Base-by-base conservation (phyloP, 2,329 filamentous ascomycete species). In the Phialocephala sp. region DNA sequence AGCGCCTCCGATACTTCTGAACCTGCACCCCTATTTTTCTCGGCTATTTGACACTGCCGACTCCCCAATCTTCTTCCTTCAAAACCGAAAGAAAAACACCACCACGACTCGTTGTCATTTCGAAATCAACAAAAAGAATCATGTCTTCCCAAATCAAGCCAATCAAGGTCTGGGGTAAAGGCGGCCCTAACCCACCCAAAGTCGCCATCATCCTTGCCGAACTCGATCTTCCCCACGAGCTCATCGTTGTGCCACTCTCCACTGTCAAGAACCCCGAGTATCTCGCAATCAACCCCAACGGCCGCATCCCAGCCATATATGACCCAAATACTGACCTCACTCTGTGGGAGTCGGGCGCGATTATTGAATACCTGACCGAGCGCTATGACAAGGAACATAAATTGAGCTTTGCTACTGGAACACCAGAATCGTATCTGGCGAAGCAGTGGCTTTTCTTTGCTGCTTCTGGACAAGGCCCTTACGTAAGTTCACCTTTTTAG, bases 321-420 rank as follows among this genome's bases (percentile, higher is more conserved):
- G 76, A 82, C 67, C 77, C 79, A 14, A 77, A 77, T 36, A 81
- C 80, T 59, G 76, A 76, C 58, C 73, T 83, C 47, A 77, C 75
- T 0, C 74, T 80, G 57, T 84, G 80, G 79, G 81, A 83, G 69
- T 79, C 76, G 18, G 80, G 79, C 15, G 81, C 81, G 1, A 80
- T 82, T 64, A 73, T 83, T 64, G 77, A 80, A 61, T 83, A 54
- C 14, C 60, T 83, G 6, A 67, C 78, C 59, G 76, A 79, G 50
- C 72, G 71, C 8, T 82, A 82, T 73, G 80, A 82, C 70, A 77
- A 72, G n/a, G 69, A 77, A 1, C 66, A 77, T 35, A 77, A 75
- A 50, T 62, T 81, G 54, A 76, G 73, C 62, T 81, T 77, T 67
- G 66, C 68, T 12, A 60, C 66, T 9, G 69, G 68, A 20, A 72